Evolutionary conservation across 805 yeast species (phyloP).

Genomic region (Myxozyma melibiosi): DNA sequence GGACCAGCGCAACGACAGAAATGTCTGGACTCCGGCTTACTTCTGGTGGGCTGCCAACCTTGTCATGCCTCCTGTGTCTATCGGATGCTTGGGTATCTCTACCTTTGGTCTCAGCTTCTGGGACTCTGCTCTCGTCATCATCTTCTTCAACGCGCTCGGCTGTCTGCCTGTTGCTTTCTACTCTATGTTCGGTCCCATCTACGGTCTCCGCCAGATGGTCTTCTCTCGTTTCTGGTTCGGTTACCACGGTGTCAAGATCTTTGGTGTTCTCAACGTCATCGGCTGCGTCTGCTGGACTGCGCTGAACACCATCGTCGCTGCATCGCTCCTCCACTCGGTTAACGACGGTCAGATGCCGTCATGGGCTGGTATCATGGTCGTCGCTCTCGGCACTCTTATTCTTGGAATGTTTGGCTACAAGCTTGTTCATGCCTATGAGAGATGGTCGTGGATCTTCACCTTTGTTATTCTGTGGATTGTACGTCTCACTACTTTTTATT

Average conservation of each 20-base stretch:
- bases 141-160: conserved; percentile 76
- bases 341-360: conserved; percentile 71
- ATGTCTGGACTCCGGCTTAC: conserved; percentile 64
- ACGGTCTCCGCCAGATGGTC: conserved; percentile 88
- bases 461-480: conserved; percentile 70
- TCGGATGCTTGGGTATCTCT: conserved; percentile 72
- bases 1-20: conserved; percentile 70
- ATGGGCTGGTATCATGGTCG: conserved; percentile 85
- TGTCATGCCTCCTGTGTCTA: conserved; percentile 78
- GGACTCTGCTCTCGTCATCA: conserved; percentile 64
- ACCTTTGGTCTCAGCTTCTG: conserved; percentile 72
- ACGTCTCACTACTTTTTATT: neutral
- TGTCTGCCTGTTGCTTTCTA: conserved; percentile 77
- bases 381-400: conserved; percentile 63
- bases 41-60: conserved; percentile 78
- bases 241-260: conserved; percentile 70
- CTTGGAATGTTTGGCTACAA: conserved; percentile 84
- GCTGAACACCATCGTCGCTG: conserved; percentile 85
- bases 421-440: conserved; percentile 79
- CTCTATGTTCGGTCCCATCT: conserved; percentile 78
- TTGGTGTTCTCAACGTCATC: conserved; percentile 72
- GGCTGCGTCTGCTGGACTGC: conserved; percentile 97
- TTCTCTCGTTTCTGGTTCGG: conserved; percentile 79
- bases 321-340: conserved; percentile 77
- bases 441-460: conserved; percentile 87